phyloP scores from a whole-genome alignment of 345 rosid species.

The Eucalyptus albens region DNA sequence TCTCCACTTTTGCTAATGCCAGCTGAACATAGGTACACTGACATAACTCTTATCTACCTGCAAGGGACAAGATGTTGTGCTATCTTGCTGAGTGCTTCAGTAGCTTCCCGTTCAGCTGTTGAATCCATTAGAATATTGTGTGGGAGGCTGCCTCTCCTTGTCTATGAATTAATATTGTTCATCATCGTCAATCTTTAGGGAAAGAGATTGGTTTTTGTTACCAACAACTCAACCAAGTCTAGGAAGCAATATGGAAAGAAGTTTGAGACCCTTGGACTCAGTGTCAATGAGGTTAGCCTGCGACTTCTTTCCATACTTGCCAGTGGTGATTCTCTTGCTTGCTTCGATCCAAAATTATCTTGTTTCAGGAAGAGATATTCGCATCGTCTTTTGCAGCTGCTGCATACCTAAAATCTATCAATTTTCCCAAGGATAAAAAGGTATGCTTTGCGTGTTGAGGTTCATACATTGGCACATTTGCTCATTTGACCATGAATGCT shows the following conservation, averaged over 20 bases:
- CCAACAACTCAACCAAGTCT: conserved; percentile 94
- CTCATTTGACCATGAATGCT: not conserved
- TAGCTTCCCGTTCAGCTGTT: not conserved
- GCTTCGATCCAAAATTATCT: not conserved
- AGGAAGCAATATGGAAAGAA: conserved; percentile 95
- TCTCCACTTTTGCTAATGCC: not conserved
- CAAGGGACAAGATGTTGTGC: not conserved
- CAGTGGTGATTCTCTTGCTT: not conserved
- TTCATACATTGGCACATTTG: not conserved
- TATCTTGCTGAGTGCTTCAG: not conserved
- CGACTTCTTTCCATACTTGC: not conserved
- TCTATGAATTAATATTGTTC: not conserved
- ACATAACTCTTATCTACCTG: not conserved
- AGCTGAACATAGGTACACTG: not conserved
- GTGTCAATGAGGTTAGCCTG: conserved; percentile 56
- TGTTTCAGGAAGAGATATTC: conserved; percentile 83
- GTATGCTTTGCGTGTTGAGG: not conserved
- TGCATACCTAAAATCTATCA: conserved; percentile 79
- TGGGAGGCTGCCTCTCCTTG: not conserved
- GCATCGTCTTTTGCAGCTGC: conserved; percentile 98
- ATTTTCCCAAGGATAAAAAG: conserved; percentile 93
- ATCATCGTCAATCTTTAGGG: conserved; percentile 30
- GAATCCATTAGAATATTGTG: not conserved
- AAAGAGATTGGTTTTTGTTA: conserved; percentile 87
- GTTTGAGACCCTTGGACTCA: conserved; percentile 85